phyloP scores from a whole-genome alignment of 179 eudicot genomes.

The Dionaea muscipula region DNA sequence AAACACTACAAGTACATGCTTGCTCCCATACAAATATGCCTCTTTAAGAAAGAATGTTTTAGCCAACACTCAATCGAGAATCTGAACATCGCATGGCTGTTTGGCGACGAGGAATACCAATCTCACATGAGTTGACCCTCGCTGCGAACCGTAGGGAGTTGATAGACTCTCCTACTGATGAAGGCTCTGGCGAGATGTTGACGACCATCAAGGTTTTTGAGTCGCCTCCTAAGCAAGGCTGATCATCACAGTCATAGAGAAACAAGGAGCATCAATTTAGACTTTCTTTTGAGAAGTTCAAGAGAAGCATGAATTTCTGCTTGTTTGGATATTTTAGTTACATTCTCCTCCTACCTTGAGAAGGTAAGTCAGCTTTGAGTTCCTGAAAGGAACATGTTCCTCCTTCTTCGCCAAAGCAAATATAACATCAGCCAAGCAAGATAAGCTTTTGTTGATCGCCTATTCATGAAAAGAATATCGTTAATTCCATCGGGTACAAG shows the following conservation, averaged over 20 bases:
- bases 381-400: slow-evolving; percentile 64
- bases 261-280: too few species aligned
- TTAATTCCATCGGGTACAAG: neutral
- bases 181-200: slow-evolving; percentile 56
- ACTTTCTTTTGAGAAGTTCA: too few species aligned
- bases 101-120: slow-evolving; percentile 66
- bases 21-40: too few species aligned
- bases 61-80: slow-evolving; percentile 52
- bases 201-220: slow-evolving; percentile 72
- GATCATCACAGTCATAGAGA: slow-evolving; percentile 4
- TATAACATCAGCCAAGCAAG: slow-evolving; percentile 62
- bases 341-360: slow-evolving; percentile 48
- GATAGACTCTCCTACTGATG: slow-evolving; percentile 48
- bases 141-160: slow-evolving; percentile 65
- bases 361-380: slow-evolving; percentile 67
- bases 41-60: slow-evolving; percentile 2
- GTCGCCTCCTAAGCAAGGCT: slow-evolving; percentile 75
- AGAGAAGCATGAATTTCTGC: too few species aligned
- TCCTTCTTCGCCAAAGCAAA: slow-evolving; percentile 71
- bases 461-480: slow-evolving; percentile 8
- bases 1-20: too few species aligned
- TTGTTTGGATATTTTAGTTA: too few species aligned
- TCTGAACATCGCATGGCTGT: slow-evolving; percentile 36
- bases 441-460: slow-evolving; percentile 70
- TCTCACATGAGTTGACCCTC: slow-evolving; percentile 61